A percentile compares a stretch with the other conserved stretches of the same genome.
Evolutionary conservation across 176 grass and related monocot species (phyloP).

Genomic region (Secale cereale): DNA sequence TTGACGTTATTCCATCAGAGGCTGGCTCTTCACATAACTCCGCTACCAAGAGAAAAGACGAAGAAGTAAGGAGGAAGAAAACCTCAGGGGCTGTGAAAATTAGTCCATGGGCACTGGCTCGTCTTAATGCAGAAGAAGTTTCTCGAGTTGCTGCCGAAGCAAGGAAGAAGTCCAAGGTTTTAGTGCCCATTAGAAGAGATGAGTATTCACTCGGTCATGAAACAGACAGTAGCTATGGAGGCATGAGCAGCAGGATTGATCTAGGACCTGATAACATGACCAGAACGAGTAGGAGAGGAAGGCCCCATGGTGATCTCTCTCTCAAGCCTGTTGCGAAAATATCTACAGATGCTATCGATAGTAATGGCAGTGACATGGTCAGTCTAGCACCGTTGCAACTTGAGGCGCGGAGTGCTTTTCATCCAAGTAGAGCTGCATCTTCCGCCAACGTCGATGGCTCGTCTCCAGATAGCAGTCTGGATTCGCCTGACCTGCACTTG

Average conservation of each 20-base stretch:
- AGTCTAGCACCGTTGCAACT: constrained; percentile 90
- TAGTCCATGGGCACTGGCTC: constrained; percentile 92
- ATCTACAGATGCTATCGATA: constrained; percentile 45
- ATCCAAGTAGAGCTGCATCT: constrained; percentile 53
- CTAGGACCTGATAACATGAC: constrained; percentile 42
- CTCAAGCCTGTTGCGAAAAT: constrained; percentile 87
- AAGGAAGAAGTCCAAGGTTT: constrained; percentile 82
- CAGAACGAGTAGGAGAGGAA: constrained; percentile 53
- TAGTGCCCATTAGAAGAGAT: constrained; percentile 59
- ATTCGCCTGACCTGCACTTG: constrained; percentile 87
- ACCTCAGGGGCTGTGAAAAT: constrained; percentile 73
- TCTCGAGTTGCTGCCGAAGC: constrained; percentile 90
- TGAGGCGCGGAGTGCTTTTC: constrained; percentile 85
- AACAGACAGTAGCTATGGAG: constrained; percentile 51
- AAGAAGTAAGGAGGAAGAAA: constrained; percentile 63
- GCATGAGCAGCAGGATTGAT: constrained; percentile 45
- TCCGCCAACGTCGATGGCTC: constrained; percentile 47
- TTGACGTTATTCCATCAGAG: constrained; percentile 91
- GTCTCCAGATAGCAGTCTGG: constrained; percentile 94
- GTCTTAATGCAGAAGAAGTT: constrained; percentile 96
- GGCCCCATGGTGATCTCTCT: constrained; percentile 50
- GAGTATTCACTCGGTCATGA: constrained; percentile 35
- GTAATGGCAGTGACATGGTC: constrained; percentile 30
- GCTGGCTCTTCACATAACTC: constrained; percentile 70
- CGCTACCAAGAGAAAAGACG: constrained; percentile 63